Evolutionary conservation across 257 asterid genomes (phyloP).

Genomic region (Fraxinus cuspidata): DNA sequence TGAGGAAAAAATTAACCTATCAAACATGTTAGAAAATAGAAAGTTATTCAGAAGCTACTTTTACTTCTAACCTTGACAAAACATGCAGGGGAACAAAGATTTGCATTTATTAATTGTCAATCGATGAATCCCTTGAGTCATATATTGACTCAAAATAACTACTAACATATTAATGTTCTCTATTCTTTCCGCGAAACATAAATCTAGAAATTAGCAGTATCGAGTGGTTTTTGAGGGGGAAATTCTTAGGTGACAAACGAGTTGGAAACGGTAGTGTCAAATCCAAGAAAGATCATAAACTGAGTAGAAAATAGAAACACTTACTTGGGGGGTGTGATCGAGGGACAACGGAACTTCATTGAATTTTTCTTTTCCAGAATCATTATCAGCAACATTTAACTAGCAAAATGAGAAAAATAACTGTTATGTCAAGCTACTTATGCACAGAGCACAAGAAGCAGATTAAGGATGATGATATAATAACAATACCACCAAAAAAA

Average conservation of each 20-base stretch:
- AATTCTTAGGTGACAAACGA: not conserved
- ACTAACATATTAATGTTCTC: no score
- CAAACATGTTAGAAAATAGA: not conserved
- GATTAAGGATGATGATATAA: not conserved
- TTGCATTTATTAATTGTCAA: not conserved
- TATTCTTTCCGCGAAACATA: not conserved
- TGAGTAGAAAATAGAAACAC: not conserved
- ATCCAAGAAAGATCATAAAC: not conserved
- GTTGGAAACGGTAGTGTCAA: not conserved
- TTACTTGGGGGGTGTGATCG: slow-evolving; percentile 67
- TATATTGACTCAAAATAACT: no score
- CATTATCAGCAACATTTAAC: slow-evolving; percentile 41
- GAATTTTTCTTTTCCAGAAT: slow-evolving; percentile 66
- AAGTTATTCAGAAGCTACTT: no score
- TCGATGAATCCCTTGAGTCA: no score
- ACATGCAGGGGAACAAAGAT: not conserved
- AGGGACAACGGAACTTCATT: slow-evolving; percentile 78
- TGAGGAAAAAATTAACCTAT: not conserved
- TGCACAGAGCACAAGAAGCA: not conserved
- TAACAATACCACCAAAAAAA: slow-evolving; percentile 7
- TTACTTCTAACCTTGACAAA: not conserved
- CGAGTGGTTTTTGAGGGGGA: not conserved
- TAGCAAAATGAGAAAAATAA: slow-evolving; percentile 38
- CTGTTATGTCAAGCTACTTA: slow-evolving; percentile 16
- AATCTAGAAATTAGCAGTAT: not conserved